Evolutionary conservation across 148 eudicot species (phyloP).

Genomic region (Dysphania ambrosioides): DNA sequence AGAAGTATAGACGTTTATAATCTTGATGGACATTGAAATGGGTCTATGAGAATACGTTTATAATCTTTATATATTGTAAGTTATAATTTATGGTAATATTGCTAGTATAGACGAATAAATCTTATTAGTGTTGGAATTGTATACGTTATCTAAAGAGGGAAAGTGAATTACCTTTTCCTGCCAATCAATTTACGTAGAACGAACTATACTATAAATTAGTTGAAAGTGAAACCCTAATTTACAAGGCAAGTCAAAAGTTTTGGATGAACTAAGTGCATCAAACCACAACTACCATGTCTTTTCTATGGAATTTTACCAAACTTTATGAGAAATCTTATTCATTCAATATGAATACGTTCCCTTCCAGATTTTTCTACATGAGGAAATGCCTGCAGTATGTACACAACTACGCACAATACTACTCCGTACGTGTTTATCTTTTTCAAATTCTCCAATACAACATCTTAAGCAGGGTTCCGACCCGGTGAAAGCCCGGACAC

Average conservation of each 20-base stretch:
- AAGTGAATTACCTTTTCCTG: too few species aligned
- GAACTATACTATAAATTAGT: too few species aligned
- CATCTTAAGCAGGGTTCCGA: not conserved
- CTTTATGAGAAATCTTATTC: not conserved
- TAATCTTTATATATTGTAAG: too few species aligned
- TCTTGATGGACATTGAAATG: too few species aligned
- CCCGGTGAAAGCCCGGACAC: too few species aligned
- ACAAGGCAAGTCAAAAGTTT: not conserved
- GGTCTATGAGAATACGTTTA: too few species aligned
- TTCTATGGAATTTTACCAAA: conserved; percentile 6
- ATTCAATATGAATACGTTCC: not conserved
- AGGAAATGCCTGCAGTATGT: not conserved
- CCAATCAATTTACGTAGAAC: too few species aligned
- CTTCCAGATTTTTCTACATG: not conserved
- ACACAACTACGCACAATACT: not conserved
- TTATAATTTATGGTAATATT: too few species aligned
- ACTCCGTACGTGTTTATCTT: not conserved
- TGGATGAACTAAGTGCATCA: conserved; percentile 10
- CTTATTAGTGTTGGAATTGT: too few species aligned
- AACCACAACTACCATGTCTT: conserved; percentile 20
- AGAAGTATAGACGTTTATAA: too few species aligned
- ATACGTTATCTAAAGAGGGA: too few species aligned
- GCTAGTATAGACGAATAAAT: too few species aligned
- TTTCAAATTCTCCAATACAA: not conserved
- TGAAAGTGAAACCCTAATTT: not conserved